Evolutionary conservation across 805 yeast genomes (phyloP).

Genomic region (Yarrowia hollandica): DNA sequence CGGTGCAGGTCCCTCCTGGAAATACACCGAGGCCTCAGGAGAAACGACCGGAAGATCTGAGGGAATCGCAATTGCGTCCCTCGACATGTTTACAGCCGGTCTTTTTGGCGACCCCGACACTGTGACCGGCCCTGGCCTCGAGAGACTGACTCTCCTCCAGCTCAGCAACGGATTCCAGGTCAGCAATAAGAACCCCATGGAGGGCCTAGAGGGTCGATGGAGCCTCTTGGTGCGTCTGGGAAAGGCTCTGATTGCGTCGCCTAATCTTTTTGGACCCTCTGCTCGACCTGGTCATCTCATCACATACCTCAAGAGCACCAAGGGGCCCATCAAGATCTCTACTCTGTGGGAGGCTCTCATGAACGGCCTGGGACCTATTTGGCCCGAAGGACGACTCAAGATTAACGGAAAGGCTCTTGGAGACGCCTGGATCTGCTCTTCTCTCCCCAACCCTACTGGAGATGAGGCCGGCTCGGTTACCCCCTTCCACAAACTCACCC

Average conservation of each 20-base stretch:
- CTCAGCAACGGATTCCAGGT: slow-evolving; percentile 52
- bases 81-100: slow-evolving; percentile 55
- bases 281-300: slow-evolving; percentile 55
- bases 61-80: slow-evolving; percentile 63
- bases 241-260: slow-evolving; percentile 45
- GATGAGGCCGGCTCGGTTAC: slow-evolving; percentile 49
- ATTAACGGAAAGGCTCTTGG: slow-evolving; percentile 56
- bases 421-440: slow-evolving; percentile 55
- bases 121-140: slow-evolving; percentile 36
- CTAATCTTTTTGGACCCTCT: slow-evolving; percentile 49
- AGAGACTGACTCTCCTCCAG: slow-evolving; percentile 41
- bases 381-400: slow-evolving; percentile 61
- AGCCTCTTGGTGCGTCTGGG: slow-evolving; percentile 52
- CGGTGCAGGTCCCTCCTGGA: slow-evolving; percentile 66
- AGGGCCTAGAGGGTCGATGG: slow-evolving; percentile 57
- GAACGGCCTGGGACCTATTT: slow-evolving; percentile 57
- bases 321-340: slow-evolving; percentile 42
- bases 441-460: slow-evolving; percentile 35
- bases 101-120: slow-evolving; percentile 43
- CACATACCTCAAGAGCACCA: slow-evolving; percentile 46
- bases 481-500: slow-evolving; percentile 66
- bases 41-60: slow-evolving; percentile 51
- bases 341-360: slow-evolving; percentile 57
- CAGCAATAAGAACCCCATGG: slow-evolving; percentile 49
- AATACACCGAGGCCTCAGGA: slow-evolving; percentile 46